Evolutionary conservation across 352 stramenopile genomes (phyloP).

Genomic region (Pythium dissimile): DNA sequence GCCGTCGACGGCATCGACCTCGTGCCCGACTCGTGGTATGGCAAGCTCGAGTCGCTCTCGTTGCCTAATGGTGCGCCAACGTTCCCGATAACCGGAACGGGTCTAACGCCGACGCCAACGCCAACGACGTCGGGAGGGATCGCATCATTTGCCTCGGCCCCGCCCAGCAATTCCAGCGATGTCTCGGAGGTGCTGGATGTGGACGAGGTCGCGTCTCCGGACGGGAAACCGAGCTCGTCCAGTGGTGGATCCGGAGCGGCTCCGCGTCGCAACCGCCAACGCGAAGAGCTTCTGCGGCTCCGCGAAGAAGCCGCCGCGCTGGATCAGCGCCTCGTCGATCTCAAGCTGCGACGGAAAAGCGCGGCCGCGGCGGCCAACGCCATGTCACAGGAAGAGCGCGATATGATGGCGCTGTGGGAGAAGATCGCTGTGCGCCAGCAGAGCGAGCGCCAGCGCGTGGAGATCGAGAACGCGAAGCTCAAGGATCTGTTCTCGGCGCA

Average conservation of each 20-base stretch:
- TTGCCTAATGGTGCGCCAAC: background rate
- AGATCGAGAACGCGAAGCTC: constrained; percentile 30
- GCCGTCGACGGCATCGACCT: constrained; percentile 17
- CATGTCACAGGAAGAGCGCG: constrained; percentile 20
- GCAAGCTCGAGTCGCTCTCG: constrained; percentile 7
- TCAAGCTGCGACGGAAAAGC: constrained; percentile 12
- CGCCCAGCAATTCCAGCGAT: background rate
- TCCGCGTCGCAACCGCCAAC: constrained; percentile 18
- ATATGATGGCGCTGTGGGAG: constrained; percentile 24
- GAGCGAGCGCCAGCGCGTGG: constrained; percentile 12
- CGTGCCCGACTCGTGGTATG: constrained; percentile 4
- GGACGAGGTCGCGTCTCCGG: constrained; percentile 6
- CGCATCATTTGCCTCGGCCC: background rate
- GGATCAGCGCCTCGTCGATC: constrained; percentile 18
- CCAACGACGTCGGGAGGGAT: background rate
- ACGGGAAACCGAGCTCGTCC: constrained; percentile 1
- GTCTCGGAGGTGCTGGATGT: background rate
- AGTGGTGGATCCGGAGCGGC: background rate
- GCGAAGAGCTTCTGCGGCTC: constrained; percentile 35
- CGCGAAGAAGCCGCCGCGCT: constrained; percentile 32
- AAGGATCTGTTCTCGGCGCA: constrained; percentile 28
- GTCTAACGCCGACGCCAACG: background rate
- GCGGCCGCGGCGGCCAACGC: constrained; percentile 5
- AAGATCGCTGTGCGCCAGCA: constrained; percentile 12
- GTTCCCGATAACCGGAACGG: background rate